Conservation (phyloP, 2,329 filamentous ascomycete genomes). For the Fusarium sp. region DNA sequence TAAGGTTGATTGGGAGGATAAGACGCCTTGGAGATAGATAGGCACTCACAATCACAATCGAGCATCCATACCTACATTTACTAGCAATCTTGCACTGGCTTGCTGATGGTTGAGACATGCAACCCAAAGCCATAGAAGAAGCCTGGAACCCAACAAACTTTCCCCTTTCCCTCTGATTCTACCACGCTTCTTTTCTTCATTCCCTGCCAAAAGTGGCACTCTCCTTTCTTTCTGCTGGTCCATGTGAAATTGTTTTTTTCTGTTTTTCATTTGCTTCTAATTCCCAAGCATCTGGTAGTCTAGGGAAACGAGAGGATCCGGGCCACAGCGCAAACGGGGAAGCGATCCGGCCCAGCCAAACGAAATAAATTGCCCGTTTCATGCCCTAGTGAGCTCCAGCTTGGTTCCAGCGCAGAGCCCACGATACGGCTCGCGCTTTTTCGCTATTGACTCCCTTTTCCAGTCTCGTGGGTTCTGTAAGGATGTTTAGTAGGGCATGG, state of each 20-base stretch:
- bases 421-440: constrained; percentile 34
- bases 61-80: background rate
- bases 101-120: background rate
- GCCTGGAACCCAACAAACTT: background rate
- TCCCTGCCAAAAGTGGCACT: constrained; percentile 11
- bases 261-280: constrained; percentile 32
- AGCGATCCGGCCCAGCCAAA: constrained; percentile 39
- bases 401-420: constrained; percentile 31
- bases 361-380: constrained; percentile 41
- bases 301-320: constrained; percentile 36
- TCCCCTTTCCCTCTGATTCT: constrained; percentile 17
- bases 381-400: constrained; percentile 29
- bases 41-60: background rate
- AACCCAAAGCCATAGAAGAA: constrained; percentile 3
- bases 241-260: constrained; percentile 31
- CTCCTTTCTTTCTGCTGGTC: constrained; percentile 22
- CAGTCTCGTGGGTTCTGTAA: constrained; percentile 24
- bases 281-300: constrained; percentile 41
- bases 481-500: constrained; percentile 3
- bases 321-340: constrained; percentile 37
- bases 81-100: background rate
- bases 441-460: constrained; percentile 32
- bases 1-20: constrained; percentile 1
- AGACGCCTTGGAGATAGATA: background rate
- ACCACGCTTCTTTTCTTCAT: constrained; percentile 12